Percentiles rank a stretch among this genome's conserved stretches.
phyloP scores from a whole-genome alignment of 1,284 basidiomycete genomes.

The Rhodofomes roseus region DNA sequence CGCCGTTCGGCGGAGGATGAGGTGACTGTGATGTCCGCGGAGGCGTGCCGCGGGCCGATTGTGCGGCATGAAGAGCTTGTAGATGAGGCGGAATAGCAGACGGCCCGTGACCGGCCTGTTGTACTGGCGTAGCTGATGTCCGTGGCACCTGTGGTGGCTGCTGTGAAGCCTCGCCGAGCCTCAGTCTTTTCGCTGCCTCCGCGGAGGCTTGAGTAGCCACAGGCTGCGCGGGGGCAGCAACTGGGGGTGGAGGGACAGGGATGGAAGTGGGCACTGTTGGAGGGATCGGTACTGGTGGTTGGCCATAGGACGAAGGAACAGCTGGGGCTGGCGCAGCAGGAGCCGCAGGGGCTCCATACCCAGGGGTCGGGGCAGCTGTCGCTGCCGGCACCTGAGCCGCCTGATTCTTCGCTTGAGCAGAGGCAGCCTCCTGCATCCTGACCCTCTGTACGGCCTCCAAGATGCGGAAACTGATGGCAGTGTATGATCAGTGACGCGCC shows the following conservation, averaged over 20 bases:
- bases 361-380: slow-evolving; percentile 3
- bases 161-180: slow-evolving; percentile 10
- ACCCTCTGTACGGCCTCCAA: slow-evolving; percentile 12
- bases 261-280: slow-evolving; percentile 16
- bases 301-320: slow-evolving; percentile 14
- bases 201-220: slow-evolving; percentile 1
- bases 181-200: slow-evolving; percentile 13
- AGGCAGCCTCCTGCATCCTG: slow-evolving; percentile 8
- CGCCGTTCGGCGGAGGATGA: slow-evolving; percentile 10
- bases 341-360: slow-evolving; percentile 15
- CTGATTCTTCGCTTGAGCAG: slow-evolving; percentile 3
- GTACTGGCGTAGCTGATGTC: slow-evolving; percentile 16
- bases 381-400: slow-evolving; percentile 3
- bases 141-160: slow-evolving; percentile 12
- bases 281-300: slow-evolving; percentile 11
- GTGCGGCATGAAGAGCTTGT: slow-evolving; percentile 14
- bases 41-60: slow-evolving; percentile 10
- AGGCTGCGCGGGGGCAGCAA: slow-evolving; percentile 13
- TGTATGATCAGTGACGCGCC: neutral
- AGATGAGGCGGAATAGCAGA: slow-evolving; percentile 16
- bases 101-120: slow-evolving; percentile 6
- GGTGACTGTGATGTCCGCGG: slow-evolving; percentile 15
- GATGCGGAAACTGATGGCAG: slow-evolving; percentile 13
- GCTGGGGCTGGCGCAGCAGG: slow-evolving; percentile 6
- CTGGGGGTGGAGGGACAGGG: slow-evolving; percentile 17